Percentiles rank a stretch among this genome's conserved stretches.
These are phyloP conservation scores for Abortiporus biennis DNA, from an alignment of 1,284 basidiomycete species.

Conservation along the genomic window DNA sequence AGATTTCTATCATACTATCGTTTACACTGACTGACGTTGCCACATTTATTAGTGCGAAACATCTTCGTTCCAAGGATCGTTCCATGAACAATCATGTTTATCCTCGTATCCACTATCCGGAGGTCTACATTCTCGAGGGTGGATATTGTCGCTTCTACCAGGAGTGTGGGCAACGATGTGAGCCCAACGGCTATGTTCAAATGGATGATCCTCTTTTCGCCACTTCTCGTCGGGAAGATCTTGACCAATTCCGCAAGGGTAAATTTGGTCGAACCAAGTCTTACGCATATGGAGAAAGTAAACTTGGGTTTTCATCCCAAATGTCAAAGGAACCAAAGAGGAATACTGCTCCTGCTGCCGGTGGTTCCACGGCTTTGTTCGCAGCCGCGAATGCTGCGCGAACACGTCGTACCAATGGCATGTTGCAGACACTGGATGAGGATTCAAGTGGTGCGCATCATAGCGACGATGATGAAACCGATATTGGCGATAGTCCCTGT, in stretches of 20 bases:
- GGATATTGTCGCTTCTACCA: conserved; percentile 90
- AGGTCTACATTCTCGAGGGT: conserved; percentile 95
- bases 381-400: conserved; percentile 63
- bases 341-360: conserved; percentile 47
- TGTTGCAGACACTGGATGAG: conserved; percentile 58
- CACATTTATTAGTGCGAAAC: conserved; percentile 65
- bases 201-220: conserved; percentile 94
- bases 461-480: conserved; percentile 68
- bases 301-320: conserved; percentile 24
- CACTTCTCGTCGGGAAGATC: conserved; percentile 73
- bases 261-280: conserved; percentile 85
- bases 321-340: conserved; percentile 44
- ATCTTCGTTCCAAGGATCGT: conserved; percentile 88
- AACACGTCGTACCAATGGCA: conserved; percentile 36
- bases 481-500: conserved; percentile 76
- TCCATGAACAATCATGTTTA: conserved; percentile 84
- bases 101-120: conserved; percentile 92
- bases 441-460: conserved; percentile 47
- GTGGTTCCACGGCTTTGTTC: conserved; percentile 42
- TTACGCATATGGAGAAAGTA: conserved; percentile 79
- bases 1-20: conserved; percentile 26
- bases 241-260: conserved; percentile 88
- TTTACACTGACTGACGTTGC: conserved; percentile 7
- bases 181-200: conserved; percentile 78
- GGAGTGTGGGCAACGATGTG: conserved; percentile 61